Base-by-base conservation (phyloP, 2,329 filamentous ascomycete species). In the Pestalotiopsis sp. region DNA sequence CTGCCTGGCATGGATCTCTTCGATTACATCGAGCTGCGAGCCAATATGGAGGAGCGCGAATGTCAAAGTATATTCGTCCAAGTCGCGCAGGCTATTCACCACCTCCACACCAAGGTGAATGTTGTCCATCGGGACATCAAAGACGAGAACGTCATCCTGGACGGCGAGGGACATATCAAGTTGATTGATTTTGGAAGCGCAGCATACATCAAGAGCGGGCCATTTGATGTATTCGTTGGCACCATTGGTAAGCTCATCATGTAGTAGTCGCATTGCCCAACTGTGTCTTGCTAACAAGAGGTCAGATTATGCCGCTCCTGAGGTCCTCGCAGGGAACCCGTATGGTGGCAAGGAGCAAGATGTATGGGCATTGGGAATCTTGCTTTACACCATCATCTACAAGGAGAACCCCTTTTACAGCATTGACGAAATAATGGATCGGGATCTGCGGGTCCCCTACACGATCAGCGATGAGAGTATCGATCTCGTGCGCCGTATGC, bases 341-440 rank as follows among this genome's bases (percentile, higher is more conserved):
- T 99, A 99, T 81, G 89, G 92, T 72, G 96, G 96, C 76, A 97
- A 97, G 80, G 95, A 97, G 79, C 96, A 99, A 83, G 96, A 99
- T 76, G 94, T 99, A 38, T 99, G 96, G 96, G 96, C 96, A 0
- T 86, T 99, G 17, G 96, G 96, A 26, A 98, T 99, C 75, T 87
- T 99, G 30, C 88, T 99, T 14, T 99, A 99, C 83, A 99, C 96
- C 35, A 98, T 99, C 76, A 92, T 98, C 76, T 99, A 99, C 86
- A 99, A 98, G 82, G 96, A 99, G 82, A 99, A 99, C 77, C 95
- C 96, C 0, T 99, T 98, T 80, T 98, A 98, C 86, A 97, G 92
- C 80, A 96, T 98, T 75, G 96, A 99, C 79, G 96, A 99, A 84
- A 99, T 99, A 76, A 97, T 98, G 88, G 96, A 99, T 78, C 94